Evolutionary conservation across 2,329 filamentous ascomycete species (phyloP).

Genomic region (Aspergillus novoparasiticus): DNA sequence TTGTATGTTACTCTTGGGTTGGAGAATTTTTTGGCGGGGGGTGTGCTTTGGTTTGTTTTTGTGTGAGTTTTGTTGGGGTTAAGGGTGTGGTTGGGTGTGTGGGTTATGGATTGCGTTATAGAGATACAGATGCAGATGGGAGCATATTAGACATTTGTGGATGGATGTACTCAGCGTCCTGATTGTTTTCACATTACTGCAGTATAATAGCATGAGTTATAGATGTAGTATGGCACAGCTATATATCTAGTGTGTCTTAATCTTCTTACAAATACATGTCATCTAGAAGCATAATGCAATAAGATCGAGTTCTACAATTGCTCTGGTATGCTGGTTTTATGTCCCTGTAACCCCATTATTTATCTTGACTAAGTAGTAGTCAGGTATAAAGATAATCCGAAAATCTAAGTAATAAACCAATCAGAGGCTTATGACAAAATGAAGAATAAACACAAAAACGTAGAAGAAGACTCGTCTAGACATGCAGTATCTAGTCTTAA

Average conservation of each 20-base stretch:
- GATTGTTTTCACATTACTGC: no score
- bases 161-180: no score
- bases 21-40: background rate
- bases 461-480: background rate
- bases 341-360: background rate
- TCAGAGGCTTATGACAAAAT: background rate
- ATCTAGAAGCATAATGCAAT: no score
- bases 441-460: background rate
- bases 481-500: constrained; percentile 6
- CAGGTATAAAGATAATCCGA: background rate
- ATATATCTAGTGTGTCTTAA: no score
- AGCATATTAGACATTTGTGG: no score
- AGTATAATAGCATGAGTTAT: no score
- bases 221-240: no score
- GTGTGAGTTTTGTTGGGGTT: background rate
- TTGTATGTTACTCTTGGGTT: background rate
- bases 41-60: background rate
- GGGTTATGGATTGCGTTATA: no score
- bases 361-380: background rate
- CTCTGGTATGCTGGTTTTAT: background rate
- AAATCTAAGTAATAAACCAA: background rate
- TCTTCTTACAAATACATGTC: no score
- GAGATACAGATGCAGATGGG: no score
- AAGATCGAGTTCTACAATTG: background rate
- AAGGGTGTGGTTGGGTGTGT: no score